Conservation (phyloP, 2,329 filamentous ascomycete genomes). For the Colletotrichum eleusines region DNA sequence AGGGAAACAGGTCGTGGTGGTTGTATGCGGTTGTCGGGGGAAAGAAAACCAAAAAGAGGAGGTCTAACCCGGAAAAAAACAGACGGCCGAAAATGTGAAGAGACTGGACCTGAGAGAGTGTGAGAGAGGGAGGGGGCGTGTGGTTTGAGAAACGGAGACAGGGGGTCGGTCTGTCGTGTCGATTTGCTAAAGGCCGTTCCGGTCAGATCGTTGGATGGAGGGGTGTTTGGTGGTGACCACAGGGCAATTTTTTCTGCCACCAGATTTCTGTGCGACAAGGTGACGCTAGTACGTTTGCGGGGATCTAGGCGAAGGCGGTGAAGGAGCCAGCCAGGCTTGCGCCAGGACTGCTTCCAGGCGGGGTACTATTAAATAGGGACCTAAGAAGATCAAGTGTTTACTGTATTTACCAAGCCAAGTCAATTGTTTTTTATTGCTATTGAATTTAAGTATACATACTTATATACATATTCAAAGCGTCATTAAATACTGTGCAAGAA, state of each 20-base stretch:
- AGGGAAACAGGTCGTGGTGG: constrained; percentile 28
- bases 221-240: constrained; percentile 32
- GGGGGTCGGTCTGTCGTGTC: constrained; percentile 40
- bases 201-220: constrained; percentile 35
- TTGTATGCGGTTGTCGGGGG: constrained; percentile 34
- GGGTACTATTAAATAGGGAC: background rate
- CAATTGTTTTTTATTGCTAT: background rate
- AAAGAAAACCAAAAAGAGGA: constrained; percentile 42
- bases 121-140: constrained; percentile 30
- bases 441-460: too few relatives aligned
- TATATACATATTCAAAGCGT: background rate
- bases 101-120: constrained; percentile 18
- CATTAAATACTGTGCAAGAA: rapidly evolving
- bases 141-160: constrained; percentile 39
- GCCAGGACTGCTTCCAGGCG: constrained; percentile 3
- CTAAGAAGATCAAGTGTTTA: background rate
- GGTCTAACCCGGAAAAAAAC: constrained; percentile 39
- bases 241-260: constrained; percentile 40
- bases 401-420: background rate
- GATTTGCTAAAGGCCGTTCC: constrained; percentile 35
- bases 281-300: constrained; percentile 33
- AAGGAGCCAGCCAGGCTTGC: background rate
- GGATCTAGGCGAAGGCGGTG: constrained; percentile 57
- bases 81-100: constrained; percentile 38
- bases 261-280: constrained; percentile 38